Conservation (phyloP, 1,139 yeast genomes). For the Suhomyces coccinellae region DNA sequence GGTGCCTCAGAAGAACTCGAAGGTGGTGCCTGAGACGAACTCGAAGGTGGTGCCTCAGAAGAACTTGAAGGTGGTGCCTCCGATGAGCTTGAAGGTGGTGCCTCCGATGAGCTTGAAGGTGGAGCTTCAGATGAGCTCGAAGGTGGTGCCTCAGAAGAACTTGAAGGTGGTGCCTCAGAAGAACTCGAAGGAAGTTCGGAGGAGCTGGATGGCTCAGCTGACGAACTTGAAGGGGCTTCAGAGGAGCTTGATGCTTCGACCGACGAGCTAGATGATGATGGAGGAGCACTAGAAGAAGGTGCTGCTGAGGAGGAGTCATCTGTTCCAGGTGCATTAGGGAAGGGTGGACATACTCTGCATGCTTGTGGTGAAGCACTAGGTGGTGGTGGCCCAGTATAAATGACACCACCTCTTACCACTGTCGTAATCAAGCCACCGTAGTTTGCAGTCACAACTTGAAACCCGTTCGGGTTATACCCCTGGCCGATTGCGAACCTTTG, state of each 20-base stretch:
- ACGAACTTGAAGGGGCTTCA: not conserved
- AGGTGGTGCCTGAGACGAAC: not conserved
- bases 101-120: not conserved
- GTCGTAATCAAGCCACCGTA: constrained; percentile 14
- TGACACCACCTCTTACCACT: constrained; percentile 20
- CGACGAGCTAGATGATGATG: constrained; percentile 1
- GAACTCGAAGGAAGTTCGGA: not conserved
- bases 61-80: not conserved
- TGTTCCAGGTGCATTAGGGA: constrained; percentile 5
- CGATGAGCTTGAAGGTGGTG: not conserved
- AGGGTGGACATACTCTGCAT: constrained; percentile 4
- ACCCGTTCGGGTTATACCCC: constrained; percentile 15
- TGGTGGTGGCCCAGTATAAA: constrained; percentile 19
- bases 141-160: not conserved
- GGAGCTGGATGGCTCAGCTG: not conserved
- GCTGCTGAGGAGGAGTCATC: not conserved
- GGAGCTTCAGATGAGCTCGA: not conserved
- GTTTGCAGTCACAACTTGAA: constrained; percentile 18
- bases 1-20: too few species aligned
- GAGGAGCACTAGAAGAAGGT: not conserved
- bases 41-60: not conserved
- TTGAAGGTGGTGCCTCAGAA: not conserved
- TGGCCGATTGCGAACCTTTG: constrained; percentile 27
- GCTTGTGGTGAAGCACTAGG: constrained; percentile 1
- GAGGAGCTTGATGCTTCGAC: not conserved